Percentiles rank a stretch among this genome's conserved stretches.
These are phyloP conservation scores for Neurospora sp. DNA, from an alignment of 2,329 filamentous ascomycete species.

Conservation along the genomic window DNA sequence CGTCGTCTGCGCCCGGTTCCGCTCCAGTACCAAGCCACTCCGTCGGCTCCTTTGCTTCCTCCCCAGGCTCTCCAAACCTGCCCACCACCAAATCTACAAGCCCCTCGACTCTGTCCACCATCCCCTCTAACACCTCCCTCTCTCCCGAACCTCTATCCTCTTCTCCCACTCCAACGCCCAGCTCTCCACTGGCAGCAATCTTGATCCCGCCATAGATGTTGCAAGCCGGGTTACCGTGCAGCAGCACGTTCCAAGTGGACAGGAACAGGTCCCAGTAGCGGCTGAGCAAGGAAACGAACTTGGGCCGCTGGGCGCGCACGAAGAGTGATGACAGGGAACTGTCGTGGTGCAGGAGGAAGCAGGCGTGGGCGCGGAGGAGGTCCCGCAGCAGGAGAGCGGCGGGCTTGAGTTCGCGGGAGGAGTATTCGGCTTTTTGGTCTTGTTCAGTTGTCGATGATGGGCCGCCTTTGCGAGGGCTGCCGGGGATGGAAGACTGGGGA, in stretches of 20 bases:
- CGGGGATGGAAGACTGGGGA: not conserved
- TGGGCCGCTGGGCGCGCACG: conserved; percentile 50
- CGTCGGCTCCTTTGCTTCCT: conserved; percentile 19
- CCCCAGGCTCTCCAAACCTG: conserved; percentile 57
- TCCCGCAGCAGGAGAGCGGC: conserved; percentile 69
- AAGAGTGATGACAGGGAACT: conserved; percentile 63
- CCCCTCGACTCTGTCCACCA: conserved; percentile 69
- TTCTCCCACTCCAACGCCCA: conserved; percentile 89
- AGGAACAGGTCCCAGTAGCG: conserved; percentile 70
- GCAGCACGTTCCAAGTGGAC: conserved; percentile 75
- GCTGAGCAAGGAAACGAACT: conserved; percentile 63
- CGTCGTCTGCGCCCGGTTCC: conserved; percentile 63
- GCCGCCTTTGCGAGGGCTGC: conserved; percentile 3
- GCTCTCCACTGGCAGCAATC: conserved; percentile 78
- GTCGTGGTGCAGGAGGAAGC: conserved; percentile 83
- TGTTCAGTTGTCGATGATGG: conserved; percentile 25
- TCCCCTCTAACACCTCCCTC: conserved; percentile 84
- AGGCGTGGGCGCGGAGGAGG: conserved; percentile 68
- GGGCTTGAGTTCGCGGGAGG: conserved; percentile 81
- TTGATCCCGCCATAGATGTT: conserved; percentile 77
- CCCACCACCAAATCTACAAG: conserved; percentile 82
- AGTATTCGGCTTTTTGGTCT: conserved; percentile 58
- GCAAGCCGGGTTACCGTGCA: conserved; percentile 79
- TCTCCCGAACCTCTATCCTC: conserved; percentile 93
- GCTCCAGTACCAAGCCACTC: conserved; percentile 68